Evolutionary conservation across 164 flowering plant species (phyloP), one percentile per base, ranked within the genome.

Genomic region (Tetracentron sinense): DNA sequence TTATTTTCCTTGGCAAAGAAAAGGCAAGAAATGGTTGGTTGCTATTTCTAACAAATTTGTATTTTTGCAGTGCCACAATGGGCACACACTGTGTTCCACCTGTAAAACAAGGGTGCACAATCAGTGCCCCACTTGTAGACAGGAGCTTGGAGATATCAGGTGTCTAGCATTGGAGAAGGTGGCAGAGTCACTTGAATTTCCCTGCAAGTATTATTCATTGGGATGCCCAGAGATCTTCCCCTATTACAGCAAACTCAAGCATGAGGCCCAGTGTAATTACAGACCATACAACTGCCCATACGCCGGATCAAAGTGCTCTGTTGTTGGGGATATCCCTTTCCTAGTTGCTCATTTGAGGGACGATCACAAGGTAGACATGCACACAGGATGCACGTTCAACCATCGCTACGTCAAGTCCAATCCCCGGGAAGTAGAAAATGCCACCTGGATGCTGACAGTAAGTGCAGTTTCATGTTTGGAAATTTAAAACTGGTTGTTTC

Each of bases 361-460:
- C 65, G 83, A 83, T 51, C 87, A 83, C 76, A 81, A 79, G 56
- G 85, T 81, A 19, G 85, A 81, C 65, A 83, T 83, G 88, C 85
- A 82, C 69, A 80, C 83, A 27, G 84, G 88, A 56, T 76, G 83
- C 74, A 75, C 85, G 14, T 83, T 83, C 54, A 82, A 83, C 66
- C 88, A 81, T 66, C 82, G 85, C 6, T 81, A 81, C 78, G 85
- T 81, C 63, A 83, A 83, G 63, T 78, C 87, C 42, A 83, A 83
- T 77, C 83, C 87, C 38, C 97, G 92, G 7, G 96, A 88, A 76
- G 96, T 89, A 21, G 94, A 93, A 66, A 93, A 93, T 65, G 87
- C 87, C 35, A 83, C 87, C 7, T 83, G 87, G 87, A 83, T 83
- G 87, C 69, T 83, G 60, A 83, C 87, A 54, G 87, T 83, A 74